These are phyloP conservation scores for Penicillium griseofulvum DNA, from an alignment of 2,329 filamentous ascomycete species.

Conservation along the genomic window DNA sequence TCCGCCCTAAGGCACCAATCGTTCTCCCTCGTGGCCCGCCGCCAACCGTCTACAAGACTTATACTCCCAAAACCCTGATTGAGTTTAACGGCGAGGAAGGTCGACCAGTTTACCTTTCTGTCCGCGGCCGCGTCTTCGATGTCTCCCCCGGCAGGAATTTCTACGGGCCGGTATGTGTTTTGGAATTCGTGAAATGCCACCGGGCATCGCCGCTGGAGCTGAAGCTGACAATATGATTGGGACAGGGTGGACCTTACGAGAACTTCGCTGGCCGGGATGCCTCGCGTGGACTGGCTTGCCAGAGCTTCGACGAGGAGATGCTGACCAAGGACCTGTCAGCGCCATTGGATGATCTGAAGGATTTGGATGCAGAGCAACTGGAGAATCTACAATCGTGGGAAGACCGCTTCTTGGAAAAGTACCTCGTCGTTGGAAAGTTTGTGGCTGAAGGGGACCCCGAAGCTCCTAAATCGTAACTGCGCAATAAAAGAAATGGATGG, in stretches of 20 bases:
- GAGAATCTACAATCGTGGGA: slow-evolving; percentile 89
- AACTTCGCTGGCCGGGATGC: slow-evolving; percentile 96
- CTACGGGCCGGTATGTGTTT: slow-evolving; percentile 68
- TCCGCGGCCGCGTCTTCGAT: slow-evolving; percentile 88
- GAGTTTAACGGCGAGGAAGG: slow-evolving; percentile 76
- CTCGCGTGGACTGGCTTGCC: slow-evolving; percentile 78
- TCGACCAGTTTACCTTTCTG: slow-evolving; percentile 81
- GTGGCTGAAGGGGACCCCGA: slow-evolving; percentile 61
- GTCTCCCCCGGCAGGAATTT: slow-evolving; percentile 84
- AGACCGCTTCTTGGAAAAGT: slow-evolving; percentile 89
- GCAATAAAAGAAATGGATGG: neutral
- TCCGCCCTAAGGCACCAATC: slow-evolving; percentile 53
- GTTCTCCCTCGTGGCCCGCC: slow-evolving; percentile 54
- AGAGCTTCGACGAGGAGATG: slow-evolving; percentile 94
- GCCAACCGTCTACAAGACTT: slow-evolving; percentile 82
- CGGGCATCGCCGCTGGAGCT: neutral
- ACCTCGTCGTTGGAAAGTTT: slow-evolving; percentile 86
- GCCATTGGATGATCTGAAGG: slow-evolving; percentile 72
- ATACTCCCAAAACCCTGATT: slow-evolving; percentile 78
- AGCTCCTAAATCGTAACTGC: slow-evolving; percentile 28
- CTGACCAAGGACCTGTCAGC: slow-evolving; percentile 85
- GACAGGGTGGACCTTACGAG: slow-evolving; percentile 76
- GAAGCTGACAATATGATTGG: slow-evolving; percentile 3
- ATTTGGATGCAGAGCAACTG: slow-evolving; percentile 70
- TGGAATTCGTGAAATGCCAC: neutral